Conservation (phyloP, 192 early-diverging fungal species). For the Entomortierella parvispora region DNA sequence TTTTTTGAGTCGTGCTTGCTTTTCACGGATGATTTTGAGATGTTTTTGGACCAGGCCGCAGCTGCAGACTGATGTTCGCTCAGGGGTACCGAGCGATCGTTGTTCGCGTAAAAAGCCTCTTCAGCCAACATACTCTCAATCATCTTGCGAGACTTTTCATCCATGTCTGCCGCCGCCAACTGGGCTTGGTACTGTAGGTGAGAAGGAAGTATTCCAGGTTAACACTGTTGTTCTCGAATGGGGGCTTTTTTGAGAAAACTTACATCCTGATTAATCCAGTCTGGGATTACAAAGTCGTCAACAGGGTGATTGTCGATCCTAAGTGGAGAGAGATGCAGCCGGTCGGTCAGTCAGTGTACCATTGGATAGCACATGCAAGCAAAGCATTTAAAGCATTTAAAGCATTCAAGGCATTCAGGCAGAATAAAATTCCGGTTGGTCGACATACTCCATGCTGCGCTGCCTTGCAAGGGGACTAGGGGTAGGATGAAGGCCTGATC, state of each 20-base stretch:
- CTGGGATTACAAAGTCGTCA: slow-evolving; percentile 39
- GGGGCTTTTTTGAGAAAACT: neutral
- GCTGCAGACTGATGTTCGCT: neutral
- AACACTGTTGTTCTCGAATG: neutral
- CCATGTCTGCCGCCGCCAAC: slow-evolving; percentile 53
- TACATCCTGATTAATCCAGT: slow-evolving; percentile 52
- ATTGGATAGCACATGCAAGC: no score
- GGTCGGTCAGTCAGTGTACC: no score
- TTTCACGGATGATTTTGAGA: slow-evolving; percentile 3
- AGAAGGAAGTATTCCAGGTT: neutral
- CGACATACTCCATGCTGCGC: no score
- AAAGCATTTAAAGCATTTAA: no score
- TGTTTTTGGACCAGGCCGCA: slow-evolving; percentile 9
- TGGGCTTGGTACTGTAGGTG: slow-evolving; percentile 25
- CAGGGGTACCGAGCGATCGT: slow-evolving; percentile 14
- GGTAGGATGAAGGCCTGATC: no score
- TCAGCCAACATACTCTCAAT: slow-evolving; percentile 74
- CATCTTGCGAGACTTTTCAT: slow-evolving; percentile 62
- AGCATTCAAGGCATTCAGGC: no score
- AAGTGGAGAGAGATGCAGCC: neutral
- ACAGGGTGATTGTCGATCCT: slow-evolving; percentile 11
- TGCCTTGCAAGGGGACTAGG: no score
- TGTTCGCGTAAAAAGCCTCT: slow-evolving; percentile 65
- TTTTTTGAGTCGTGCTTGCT: slow-evolving; percentile 39
- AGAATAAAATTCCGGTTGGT: no score